Evolutionary conservation across 192 early-diverging fungal genomes (phyloP).

Genomic region (Diversispora eburnea): DNA sequence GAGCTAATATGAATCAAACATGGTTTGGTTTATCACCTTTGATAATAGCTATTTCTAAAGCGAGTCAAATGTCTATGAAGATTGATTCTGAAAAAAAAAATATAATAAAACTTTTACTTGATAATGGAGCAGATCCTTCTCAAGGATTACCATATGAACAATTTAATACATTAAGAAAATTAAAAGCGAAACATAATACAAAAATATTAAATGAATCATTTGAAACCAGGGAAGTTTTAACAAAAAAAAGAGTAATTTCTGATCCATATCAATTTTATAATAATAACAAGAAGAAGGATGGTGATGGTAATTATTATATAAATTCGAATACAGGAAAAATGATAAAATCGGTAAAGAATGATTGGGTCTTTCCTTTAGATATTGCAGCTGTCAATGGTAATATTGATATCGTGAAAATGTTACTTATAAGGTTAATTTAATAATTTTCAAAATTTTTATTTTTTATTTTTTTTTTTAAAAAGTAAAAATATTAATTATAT

Average conservation of each 20-base stretch:
- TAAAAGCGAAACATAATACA: constrained; percentile 31
- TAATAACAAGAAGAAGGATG: background rate
- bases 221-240: background rate
- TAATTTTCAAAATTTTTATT: background rate
- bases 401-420: constrained; percentile 1
- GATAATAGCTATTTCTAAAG: constrained; percentile 31
- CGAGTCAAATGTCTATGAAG: background rate
- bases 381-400: constrained; percentile 8
- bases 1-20: constrained; percentile 42
- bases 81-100: constrained; percentile 31
- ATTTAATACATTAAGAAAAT: constrained; percentile 38
- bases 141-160: constrained; percentile 41
- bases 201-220: background rate
- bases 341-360: background rate
- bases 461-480: background rate
- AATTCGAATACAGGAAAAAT: background rate
- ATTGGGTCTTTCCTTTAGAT: constrained; percentile 13
- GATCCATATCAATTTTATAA: background rate
- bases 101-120: constrained; percentile 32
- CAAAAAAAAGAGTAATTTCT: constrained; percentile 10
- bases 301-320: background rate
- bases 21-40: constrained; percentile 43
- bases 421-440: constrained; percentile 7
- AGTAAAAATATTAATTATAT: background rate
- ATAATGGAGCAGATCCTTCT: constrained; percentile 42